A percentile compares a stretch with the other conserved stretches of the same genome.
Conservation (phyloP, 1,284 basidiomycete species). For the Acaromyces ingoldii region DNA sequence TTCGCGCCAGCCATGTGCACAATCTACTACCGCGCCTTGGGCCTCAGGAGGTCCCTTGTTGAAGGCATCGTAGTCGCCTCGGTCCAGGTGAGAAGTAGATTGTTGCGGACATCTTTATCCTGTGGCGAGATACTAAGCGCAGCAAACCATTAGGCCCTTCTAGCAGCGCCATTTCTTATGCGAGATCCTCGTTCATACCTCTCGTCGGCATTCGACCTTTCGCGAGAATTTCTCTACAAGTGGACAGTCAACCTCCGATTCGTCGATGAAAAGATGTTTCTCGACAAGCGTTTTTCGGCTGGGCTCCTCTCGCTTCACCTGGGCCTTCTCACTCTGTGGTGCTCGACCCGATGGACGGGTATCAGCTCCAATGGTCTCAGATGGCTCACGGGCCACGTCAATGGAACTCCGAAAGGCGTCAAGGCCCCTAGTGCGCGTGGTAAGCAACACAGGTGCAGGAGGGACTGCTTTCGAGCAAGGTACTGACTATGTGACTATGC, state of each 20-base stretch:
- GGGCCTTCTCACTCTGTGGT: slow-evolving; percentile 61
- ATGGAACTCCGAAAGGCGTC: too few relatives aligned
- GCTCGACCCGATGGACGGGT: slow-evolving; percentile 61
- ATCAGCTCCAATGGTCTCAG: slow-evolving; percentile 62
- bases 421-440: too few relatives aligned
- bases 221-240: slow-evolving; percentile 81
- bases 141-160: slow-evolving; percentile 61
- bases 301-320: slow-evolving; percentile 69
- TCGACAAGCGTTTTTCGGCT: slow-evolving; percentile 63
- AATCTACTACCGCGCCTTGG: slow-evolving; percentile 59
- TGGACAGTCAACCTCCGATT: slow-evolving; percentile 99
- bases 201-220: slow-evolving; percentile 75
- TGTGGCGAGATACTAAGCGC: too few relatives aligned
- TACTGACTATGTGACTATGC: too few relatives aligned
- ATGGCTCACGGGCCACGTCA: too few relatives aligned
- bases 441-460: too few relatives aligned
- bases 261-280: slow-evolving; percentile 68
- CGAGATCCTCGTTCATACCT: slow-evolving; percentile 66
- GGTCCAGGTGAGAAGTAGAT: slow-evolving; percentile 52
- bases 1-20: slow-evolving; percentile 75
- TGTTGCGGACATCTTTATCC: too few relatives aligned
- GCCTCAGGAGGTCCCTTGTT: slow-evolving; percentile 60
- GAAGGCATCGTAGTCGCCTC: slow-evolving; percentile 59
- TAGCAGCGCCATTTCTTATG: slow-evolving; percentile 70
- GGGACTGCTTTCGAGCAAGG: too few relatives aligned